Conservation (phyloP, 2,329 filamentous ascomycete genomes). For the Cercospora janseana region DNA sequence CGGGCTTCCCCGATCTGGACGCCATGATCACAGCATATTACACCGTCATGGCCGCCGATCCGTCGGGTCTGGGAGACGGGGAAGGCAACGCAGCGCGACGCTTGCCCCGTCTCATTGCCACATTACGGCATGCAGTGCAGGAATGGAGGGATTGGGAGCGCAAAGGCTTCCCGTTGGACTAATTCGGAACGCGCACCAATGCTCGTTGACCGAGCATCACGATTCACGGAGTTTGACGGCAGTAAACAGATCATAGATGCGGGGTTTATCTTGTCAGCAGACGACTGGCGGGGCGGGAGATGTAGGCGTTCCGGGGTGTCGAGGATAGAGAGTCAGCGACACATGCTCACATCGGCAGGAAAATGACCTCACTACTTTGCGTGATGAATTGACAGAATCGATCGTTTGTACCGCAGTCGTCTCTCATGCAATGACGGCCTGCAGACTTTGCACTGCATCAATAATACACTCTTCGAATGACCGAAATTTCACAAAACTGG, state of each 20-base stretch:
- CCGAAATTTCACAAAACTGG: neutral
- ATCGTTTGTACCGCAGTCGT: no score
- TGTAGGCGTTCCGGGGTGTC: no score
- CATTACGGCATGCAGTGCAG: constrained; percentile 4
- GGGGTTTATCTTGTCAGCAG: no score
- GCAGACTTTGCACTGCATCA: constrained; percentile 2
- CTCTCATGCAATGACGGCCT: constrained; percentile 6
- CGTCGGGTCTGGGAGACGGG: neutral
- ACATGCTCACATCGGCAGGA: neutral
- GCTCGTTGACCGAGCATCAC: neutral
- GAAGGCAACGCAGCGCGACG: neutral
- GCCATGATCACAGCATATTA: constrained; percentile 10
- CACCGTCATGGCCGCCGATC: neutral
- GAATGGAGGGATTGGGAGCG: constrained; percentile 10
- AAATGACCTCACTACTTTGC: no score
- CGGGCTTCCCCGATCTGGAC: constrained; percentile 6
- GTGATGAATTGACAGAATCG: no score
- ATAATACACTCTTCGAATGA: constrained; percentile 1
- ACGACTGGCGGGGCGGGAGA: no score
- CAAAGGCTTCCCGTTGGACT: constrained; percentile 9
- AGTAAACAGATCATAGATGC: neutral
- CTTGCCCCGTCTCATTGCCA: constrained; percentile 8
- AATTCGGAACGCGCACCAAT: neutral
- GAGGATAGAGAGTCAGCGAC: no score
- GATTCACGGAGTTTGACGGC: neutral